phyloP scores from a whole-genome alignment of 2,329 filamentous ascomycete species.

The Trichoderma sp. region DNA sequence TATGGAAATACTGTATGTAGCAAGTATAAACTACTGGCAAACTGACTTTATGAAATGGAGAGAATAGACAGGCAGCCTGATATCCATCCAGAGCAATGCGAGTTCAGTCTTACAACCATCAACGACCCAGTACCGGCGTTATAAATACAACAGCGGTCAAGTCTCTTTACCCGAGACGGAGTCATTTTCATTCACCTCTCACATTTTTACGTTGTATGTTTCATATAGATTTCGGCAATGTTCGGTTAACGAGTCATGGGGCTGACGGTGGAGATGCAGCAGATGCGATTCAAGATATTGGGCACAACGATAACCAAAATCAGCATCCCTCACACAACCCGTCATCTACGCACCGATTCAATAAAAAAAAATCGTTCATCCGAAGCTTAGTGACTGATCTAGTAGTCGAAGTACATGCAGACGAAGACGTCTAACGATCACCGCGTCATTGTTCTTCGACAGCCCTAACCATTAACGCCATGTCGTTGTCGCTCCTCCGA shows the following conservation, averaged over 20 bases:
- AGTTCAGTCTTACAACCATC: not conserved
- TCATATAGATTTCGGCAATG: constrained; percentile 4
- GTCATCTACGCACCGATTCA: not conserved
- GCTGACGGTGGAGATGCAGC: not conserved
- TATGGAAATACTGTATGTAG: not conserved
- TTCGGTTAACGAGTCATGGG: constrained; percentile 12
- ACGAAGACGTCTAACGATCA: not conserved
- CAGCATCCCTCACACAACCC: not conserved
- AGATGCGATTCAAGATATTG: not conserved
- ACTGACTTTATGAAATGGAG: not conserved
- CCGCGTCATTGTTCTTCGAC: not conserved
- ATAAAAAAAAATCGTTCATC: not conserved
- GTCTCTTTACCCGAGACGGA: not conserved
- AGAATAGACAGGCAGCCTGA: not conserved
- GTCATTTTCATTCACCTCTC: not conserved
- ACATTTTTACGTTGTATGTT: not conserved
- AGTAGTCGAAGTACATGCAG: not conserved
- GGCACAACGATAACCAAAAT: not conserved
- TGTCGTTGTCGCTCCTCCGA: not conserved
- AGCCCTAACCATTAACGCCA: not conserved
- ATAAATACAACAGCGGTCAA: not conserved
- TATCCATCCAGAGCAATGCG: not conserved
- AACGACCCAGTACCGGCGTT: not conserved
- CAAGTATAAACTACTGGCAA: not conserved
- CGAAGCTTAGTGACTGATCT: not conserved